Evolutionary conservation across 805 yeast species (phyloP).

Genomic region (Sporopachydermia lactativora): DNA sequence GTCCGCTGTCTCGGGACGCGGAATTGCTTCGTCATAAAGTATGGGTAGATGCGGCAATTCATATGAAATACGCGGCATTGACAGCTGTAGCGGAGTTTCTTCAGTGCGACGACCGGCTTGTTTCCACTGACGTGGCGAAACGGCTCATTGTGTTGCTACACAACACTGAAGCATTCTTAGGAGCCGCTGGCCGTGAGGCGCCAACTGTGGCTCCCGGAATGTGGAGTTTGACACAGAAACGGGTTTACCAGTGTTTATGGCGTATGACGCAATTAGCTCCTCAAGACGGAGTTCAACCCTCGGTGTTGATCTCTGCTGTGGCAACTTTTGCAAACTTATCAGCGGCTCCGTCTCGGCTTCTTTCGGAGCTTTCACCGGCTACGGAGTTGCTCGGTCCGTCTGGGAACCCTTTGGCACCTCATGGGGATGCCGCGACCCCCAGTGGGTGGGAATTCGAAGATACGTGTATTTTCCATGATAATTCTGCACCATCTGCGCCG

Average conservation of each 20-base stretch:
- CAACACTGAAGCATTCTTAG: conserved; percentile 18
- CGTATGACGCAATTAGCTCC: conserved; percentile 18
- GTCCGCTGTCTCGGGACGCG: conserved; percentile 24
- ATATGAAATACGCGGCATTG: conserved; percentile 43
- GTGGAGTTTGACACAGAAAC: conserved; percentile 19
- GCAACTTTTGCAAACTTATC: conserved; percentile 19
- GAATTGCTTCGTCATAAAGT: conserved; percentile 13
- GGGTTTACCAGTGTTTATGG: conserved; percentile 32
- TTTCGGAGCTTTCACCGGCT: conserved; percentile 3
- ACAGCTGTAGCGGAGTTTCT: conserved; percentile 42
- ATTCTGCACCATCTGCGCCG: conserved; percentile 21
- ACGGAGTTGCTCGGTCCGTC: conserved; percentile 6
- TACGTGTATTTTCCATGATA: conserved; percentile 13
- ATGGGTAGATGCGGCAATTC: conserved; percentile 22
- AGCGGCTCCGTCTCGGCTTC: background rate
- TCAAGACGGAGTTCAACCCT: conserved; percentile 25
- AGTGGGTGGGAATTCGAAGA: conserved; percentile 24
- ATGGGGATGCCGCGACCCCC: conserved; percentile 10
- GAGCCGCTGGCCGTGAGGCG: conserved; percentile 11
- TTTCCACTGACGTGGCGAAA: conserved; percentile 29
- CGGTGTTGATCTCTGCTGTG: conserved; percentile 20
- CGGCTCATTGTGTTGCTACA: conserved; percentile 37
- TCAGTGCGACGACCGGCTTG: conserved; percentile 18
- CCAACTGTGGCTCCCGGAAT: conserved; percentile 8
- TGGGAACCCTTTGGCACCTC: background rate